Evolutionary conservation across 345 rosid species (phyloP).

Genomic region (Melaleuca alternifolia): DNA sequence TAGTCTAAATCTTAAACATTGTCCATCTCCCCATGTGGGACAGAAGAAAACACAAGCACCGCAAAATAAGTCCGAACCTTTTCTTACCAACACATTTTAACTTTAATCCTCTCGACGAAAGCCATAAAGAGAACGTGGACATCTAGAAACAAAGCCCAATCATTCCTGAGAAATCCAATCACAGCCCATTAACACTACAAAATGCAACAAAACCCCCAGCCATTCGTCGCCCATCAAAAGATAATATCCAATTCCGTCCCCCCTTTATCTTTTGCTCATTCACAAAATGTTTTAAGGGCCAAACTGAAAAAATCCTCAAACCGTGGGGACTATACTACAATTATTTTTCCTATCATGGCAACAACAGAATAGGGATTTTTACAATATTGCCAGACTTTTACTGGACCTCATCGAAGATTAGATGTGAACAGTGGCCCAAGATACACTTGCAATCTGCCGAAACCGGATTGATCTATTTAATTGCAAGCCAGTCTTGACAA

Average conservation of each 20-base stretch:
- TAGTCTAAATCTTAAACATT: not conserved
- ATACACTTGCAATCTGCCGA: not conserved
- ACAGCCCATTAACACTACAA: not conserved
- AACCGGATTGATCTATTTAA: not conserved
- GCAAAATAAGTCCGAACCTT: not conserved
- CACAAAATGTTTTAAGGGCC: not conserved
- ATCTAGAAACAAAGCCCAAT: not conserved
- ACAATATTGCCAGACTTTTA: not conserved
- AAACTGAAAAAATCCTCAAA: not conserved
- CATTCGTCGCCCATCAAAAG: not conserved
- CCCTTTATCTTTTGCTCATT: not conserved
- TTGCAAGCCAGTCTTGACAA: fast-evolving
- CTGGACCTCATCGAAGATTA: not conserved
- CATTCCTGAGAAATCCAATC: not conserved
- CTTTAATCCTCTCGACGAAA: too few species aligned
- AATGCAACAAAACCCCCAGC: not conserved
- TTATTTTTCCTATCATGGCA: not conserved
- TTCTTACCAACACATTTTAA: too few species aligned
- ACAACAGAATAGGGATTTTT: not conserved
- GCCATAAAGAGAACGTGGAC: too few species aligned
- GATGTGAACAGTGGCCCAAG: not conserved
- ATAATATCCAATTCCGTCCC: not conserved
- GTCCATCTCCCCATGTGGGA: not conserved
- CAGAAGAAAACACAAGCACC: not conserved
- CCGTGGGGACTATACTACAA: not conserved